Percentiles rank a stretch among this genome's conserved stretches.
phyloP scores from a whole-genome alignment of 169 alveolate genomes.

The Cryptosporidium canis region DNA sequence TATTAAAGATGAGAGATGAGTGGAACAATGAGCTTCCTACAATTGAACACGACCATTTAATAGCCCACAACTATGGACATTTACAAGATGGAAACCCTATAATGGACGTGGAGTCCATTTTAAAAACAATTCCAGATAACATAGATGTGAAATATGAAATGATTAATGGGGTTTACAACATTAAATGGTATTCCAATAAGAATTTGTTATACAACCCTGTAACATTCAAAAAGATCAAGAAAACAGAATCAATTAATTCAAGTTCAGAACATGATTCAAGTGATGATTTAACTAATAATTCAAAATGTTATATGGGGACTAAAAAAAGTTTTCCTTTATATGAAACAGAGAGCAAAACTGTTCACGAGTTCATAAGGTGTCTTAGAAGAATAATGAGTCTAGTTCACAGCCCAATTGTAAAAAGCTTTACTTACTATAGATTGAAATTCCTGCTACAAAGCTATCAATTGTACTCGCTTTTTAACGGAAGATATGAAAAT shows the following conservation, averaged over 20 bases:
- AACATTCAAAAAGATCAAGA: constrained; percentile 20
- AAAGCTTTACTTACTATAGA: constrained; percentile 79
- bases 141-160: constrained; percentile 55
- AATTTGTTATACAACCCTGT: constrained; percentile 47
- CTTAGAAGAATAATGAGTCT: constrained; percentile 55
- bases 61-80: constrained; percentile 15
- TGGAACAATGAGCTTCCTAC: constrained; percentile 38
- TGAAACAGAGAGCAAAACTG: constrained; percentile 54
- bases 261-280: not conserved
- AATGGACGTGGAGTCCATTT: not conserved
- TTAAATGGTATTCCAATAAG: constrained; percentile 45
- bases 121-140: constrained; percentile 12
- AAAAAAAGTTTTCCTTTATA: constrained; percentile 15
- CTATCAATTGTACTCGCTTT: constrained; percentile 78
- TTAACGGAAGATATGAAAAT: constrained; percentile 80
- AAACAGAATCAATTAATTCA: not conserved
- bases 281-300: not conserved
- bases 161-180: constrained; percentile 43
- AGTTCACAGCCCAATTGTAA: constrained; percentile 76
- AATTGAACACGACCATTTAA: constrained; percentile 20
- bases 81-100: constrained; percentile 37
- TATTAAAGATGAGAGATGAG: constrained; percentile 63
- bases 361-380: constrained; percentile 35
- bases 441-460: constrained; percentile 78
- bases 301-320: not conserved